phyloP scores from a whole-genome alignment of 73 alveolate genomes.

The Paramecium biaurelia region DNA sequence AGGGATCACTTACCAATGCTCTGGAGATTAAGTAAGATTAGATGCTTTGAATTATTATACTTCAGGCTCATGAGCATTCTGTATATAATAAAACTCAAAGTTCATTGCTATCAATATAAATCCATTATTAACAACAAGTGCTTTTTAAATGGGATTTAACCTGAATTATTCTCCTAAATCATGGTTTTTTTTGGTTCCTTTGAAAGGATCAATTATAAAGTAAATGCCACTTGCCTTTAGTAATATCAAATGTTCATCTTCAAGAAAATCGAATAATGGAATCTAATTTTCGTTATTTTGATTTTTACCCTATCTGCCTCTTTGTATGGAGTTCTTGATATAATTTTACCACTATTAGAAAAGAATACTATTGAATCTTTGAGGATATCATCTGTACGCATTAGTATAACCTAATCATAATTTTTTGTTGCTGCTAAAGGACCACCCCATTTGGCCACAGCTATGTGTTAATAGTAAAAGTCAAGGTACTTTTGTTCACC shows the following conservation, averaged over 20 bases:
- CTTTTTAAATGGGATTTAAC: not conserved
- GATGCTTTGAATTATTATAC: conserved; percentile 2
- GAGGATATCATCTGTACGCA: not conserved
- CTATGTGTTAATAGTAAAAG: not conserved
- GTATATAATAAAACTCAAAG: conserved; percentile 32
- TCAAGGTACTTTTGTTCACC: conserved; percentile 23
- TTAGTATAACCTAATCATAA: not conserved
- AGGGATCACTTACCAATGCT: conserved; percentile 54
- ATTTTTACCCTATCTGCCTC: conserved; percentile 22
- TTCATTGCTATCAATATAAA: conserved; percentile 21
- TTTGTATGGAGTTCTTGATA: not conserved
- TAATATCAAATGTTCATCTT: conserved; percentile 40
- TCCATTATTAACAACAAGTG: conserved; percentile 47
- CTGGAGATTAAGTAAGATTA: not conserved
- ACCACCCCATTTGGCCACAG: conserved; percentile 64
- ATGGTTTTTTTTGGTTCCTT: not conserved
- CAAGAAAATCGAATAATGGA: conserved; percentile 56
- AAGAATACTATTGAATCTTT: conserved; percentile 46
- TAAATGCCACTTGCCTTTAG: conserved; percentile 11
- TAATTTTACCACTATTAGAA: conserved; percentile 41
- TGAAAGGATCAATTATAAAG: conserved; percentile 56
- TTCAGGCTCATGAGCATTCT: conserved; percentile 34
- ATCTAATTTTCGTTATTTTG: not conserved
- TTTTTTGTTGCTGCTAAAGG: conserved; percentile 61
- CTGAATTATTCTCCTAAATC: not conserved